Evolutionary conservation across 2,329 filamentous ascomycete species (phyloP).

Genomic region (Sclerotinia trifoliorum): DNA sequence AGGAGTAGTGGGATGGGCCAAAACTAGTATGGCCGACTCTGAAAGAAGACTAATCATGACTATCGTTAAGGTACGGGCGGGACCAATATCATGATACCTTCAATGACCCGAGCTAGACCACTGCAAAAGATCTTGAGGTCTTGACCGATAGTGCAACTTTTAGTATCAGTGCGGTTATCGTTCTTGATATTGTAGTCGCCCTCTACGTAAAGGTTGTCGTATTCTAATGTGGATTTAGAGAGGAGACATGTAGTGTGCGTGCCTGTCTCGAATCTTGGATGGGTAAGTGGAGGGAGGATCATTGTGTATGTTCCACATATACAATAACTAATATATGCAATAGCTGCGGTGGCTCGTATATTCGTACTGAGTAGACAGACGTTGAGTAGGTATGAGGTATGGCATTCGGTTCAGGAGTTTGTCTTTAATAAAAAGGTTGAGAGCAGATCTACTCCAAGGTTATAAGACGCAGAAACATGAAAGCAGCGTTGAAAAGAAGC

Average conservation of each 20-base stretch:
- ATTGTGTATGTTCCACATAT: neutral
- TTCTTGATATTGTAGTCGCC: neutral
- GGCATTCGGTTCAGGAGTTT: neutral
- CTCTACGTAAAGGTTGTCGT: neutral
- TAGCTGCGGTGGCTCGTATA: neutral
- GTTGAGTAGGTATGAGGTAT: neutral
- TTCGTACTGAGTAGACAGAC: neutral
- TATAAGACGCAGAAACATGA: neutral
- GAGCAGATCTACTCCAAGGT: neutral
- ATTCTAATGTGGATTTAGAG: conserved; percentile 7
- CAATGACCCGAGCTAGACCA: conserved; percentile 8
- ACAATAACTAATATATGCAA: neutral
- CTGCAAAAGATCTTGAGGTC: conserved; percentile 1
- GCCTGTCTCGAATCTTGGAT: neutral
- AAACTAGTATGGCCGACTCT: too few relatives aligned
- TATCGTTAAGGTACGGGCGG: neutral
- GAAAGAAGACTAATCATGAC: neutral
- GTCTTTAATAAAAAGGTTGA: neutral
- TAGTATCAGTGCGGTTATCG: conserved; percentile 1
- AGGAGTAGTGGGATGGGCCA: too few relatives aligned
- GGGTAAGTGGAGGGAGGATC: neutral
- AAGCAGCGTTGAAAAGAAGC: conserved; percentile 1
- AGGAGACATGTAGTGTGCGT: neutral
- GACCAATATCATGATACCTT: neutral
- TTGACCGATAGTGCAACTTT: conserved; percentile 10